phyloP scores from a whole-genome alignment of 768 basidiomycete genomes.

The Boletus huronensis region DNA sequence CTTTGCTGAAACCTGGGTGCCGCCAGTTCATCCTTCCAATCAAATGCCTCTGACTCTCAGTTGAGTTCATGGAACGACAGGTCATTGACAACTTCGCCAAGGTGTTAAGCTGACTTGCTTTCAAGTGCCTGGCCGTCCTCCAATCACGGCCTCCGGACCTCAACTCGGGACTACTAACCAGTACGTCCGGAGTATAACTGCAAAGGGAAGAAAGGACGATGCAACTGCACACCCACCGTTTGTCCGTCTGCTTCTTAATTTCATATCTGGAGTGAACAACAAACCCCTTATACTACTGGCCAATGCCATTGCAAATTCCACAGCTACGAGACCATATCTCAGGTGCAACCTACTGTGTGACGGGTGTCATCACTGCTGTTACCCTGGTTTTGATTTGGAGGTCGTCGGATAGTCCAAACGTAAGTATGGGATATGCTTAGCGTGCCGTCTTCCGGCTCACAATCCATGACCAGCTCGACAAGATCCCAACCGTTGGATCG shows the following conservation, averaged over 20 bases:
- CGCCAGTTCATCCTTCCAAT: too few species aligned
- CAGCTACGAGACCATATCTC: background rate
- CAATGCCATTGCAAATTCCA: background rate
- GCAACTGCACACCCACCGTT: too few species aligned
- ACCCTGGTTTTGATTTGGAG: background rate
- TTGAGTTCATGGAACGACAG: too few species aligned
- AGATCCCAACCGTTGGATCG: constrained; percentile 32
- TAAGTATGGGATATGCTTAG: background rate
- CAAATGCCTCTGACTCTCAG: too few species aligned
- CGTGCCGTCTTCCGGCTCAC: background rate
- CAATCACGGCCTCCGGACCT: too few species aligned
- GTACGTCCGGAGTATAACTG: background rate
- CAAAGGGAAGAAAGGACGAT: background rate
- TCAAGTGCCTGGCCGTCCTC: too few species aligned
- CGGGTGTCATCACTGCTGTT: background rate
- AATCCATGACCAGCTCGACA: constrained; percentile 17
- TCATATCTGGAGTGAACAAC: too few species aligned
- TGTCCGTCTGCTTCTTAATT: background rate
- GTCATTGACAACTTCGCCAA: too few species aligned
- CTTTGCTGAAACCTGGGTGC: too few species aligned
- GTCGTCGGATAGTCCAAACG: constrained; percentile 1
- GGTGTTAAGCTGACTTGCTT: too few species aligned
- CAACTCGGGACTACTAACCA: too few species aligned
- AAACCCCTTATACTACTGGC: background rate
- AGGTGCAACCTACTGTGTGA: background rate